Evolutionary conservation across 805 yeast genomes (phyloP).

Genomic region (Ogataea glucozyma): DNA sequence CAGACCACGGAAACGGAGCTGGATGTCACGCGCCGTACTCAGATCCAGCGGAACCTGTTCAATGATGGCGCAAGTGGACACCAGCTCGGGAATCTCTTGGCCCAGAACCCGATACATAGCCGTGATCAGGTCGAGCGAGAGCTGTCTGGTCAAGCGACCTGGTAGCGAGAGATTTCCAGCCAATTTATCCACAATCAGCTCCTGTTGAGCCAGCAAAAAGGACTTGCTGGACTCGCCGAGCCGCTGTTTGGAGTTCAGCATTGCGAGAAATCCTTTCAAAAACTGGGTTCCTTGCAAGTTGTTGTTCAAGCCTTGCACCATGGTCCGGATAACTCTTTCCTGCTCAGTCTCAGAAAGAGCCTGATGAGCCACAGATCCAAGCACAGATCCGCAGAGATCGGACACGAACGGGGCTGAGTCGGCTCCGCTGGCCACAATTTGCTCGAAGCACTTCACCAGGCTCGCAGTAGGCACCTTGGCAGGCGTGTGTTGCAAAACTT

Average conservation of each 20-base stretch:
- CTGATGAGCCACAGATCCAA: constrained; percentile 36
- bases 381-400: constrained; percentile 45
- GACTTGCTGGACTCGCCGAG: too few relatives aligned
- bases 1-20: constrained; percentile 63
- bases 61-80: constrained; percentile 51
- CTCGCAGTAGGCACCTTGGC: constrained; percentile 27
- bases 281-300: constrained; percentile 40
- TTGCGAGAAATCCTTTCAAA: constrained; percentile 37
- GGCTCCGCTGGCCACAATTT: constrained; percentile 6
- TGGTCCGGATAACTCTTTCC: constrained; percentile 19
- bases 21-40: constrained; percentile 70
- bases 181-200: constrained; percentile 26
- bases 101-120: constrained; percentile 40
- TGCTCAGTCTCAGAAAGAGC: constrained; percentile 20
- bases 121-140: constrained; percentile 44
- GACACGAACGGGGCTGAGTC: constrained; percentile 32
- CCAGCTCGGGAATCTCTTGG: constrained; percentile 24
- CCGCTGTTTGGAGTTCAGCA: too few relatives aligned
- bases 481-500: constrained; percentile 41
- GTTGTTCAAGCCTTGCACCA: constrained; percentile 27
- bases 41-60: constrained; percentile 76
- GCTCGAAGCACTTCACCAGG: constrained; percentile 25
- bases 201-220: constrained; percentile 16
- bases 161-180: constrained; percentile 47
- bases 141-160: constrained; percentile 49